Conservation (phyloP, 257 asterid genomes). For the Misopates orontium region DNA sequence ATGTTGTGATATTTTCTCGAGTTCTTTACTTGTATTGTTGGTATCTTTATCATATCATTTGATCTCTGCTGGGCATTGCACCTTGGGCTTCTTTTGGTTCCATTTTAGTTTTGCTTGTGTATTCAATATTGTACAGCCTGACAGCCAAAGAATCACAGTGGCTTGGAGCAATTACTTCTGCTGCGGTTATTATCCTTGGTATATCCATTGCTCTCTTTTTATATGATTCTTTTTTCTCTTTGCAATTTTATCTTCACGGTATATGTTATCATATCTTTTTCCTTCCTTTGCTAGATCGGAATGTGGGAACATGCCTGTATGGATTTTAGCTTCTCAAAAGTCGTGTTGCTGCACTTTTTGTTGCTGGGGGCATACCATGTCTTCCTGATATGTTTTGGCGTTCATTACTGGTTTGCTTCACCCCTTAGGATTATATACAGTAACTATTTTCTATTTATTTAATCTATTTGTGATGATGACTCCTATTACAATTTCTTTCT, state of each 20-base stretch:
- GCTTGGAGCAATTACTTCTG: slow-evolving; percentile 98
- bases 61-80: slow-evolving; percentile 77
- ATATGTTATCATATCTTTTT: slow-evolving; percentile 14
- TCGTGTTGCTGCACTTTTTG: slow-evolving; percentile 85
- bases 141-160: slow-evolving; percentile 98
- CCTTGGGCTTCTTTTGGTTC: slow-evolving; percentile 98
- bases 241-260: slow-evolving; percentile 14
- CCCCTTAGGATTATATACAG: slow-evolving; percentile 7
- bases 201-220: slow-evolving; percentile 31
- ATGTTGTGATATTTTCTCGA: slow-evolving; percentile 2
- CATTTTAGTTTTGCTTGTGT: slow-evolving; percentile 79
- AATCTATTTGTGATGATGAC: slow-evolving; percentile 6
- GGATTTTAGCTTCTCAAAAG: slow-evolving; percentile 93
- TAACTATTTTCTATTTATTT: slow-evolving; percentile 2
- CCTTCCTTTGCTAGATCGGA: slow-evolving; percentile 74
- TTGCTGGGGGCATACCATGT: slow-evolving; percentile 91
- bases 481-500: slow-evolving; percentile 25
- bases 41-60: slow-evolving; percentile 23
- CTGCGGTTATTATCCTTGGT: slow-evolving; percentile 96
- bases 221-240: slow-evolving; percentile 12
- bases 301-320: slow-evolving; percentile 94
- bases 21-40: slow-evolving; percentile 10
- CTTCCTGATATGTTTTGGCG: slow-evolving; percentile 96
- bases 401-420: slow-evolving; percentile 85
- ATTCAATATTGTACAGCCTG: slow-evolving; percentile 91